Evolutionary conservation across 768 basidiomycete genomes (phyloP).

Genomic region (Naganishia randhawae): DNA sequence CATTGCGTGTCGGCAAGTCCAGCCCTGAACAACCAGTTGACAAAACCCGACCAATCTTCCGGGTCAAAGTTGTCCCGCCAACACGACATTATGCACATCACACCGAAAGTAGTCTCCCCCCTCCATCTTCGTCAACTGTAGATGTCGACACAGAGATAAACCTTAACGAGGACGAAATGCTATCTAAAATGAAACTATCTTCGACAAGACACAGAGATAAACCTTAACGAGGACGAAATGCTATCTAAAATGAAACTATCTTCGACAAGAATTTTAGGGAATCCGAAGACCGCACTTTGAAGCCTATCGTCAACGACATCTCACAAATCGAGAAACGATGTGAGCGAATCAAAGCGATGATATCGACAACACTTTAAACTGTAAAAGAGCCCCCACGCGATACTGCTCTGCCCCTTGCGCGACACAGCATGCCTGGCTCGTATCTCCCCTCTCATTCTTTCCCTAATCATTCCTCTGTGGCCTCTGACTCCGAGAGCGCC

Average conservation of each 20-base stretch:
- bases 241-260: neutral
- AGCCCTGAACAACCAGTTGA: neutral
- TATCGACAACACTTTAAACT: neutral
- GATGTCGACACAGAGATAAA: neutral
- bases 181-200: neutral
- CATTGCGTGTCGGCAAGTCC: neutral
- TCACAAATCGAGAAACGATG: neutral
- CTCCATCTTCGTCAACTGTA: neutral
- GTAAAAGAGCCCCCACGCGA: neutral
- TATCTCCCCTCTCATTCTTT: neutral
- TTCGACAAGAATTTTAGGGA: neutral
- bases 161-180: neutral
- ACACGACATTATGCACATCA: neutral
- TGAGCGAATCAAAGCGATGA: neutral
- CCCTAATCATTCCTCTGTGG: neutral
- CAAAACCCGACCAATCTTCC: neutral
- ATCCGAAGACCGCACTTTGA: neutral
- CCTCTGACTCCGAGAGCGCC: neutral
- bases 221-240: neutral
- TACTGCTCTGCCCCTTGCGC: neutral
- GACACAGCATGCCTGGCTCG: neutral
- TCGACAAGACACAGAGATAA: neutral
- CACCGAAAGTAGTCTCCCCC: neutral
- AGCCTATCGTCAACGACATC: neutral
- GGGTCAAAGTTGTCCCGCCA: neutral